Evolutionary conservation across 441 rosid species (phyloP).

Genomic region (Erysimum cheiri): DNA sequence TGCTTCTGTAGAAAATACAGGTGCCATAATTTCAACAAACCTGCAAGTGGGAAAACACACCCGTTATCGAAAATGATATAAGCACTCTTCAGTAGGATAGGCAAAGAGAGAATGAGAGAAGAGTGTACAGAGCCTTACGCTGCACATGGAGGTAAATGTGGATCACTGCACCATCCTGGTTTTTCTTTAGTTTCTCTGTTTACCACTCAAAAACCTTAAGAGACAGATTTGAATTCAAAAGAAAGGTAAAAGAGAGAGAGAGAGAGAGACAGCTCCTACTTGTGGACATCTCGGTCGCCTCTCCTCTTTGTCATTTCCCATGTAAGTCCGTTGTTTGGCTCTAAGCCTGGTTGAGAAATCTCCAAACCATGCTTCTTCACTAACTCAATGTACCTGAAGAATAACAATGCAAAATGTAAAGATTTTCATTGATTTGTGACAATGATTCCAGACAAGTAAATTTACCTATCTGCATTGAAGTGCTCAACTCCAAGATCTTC

Average conservation of each 20-base stretch:
- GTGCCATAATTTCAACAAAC: slow-evolving; percentile 98
- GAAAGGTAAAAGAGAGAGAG: slow-evolving; percentile 26
- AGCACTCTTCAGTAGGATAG: slow-evolving; percentile 10
- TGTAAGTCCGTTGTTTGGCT: slow-evolving; percentile 71
- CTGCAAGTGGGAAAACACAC: slow-evolving; percentile 52
- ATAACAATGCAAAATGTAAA: slow-evolving; percentile 29
- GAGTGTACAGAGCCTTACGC: slow-evolving; percentile 53
- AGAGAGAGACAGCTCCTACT: slow-evolving; percentile 50
- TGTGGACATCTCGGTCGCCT: slow-evolving; percentile 73
- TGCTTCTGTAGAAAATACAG: slow-evolving; percentile 87
- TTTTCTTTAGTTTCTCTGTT: slow-evolving; percentile 71
- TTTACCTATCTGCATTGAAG: slow-evolving; percentile 68
- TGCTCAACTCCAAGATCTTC: slow-evolving; percentile 80
- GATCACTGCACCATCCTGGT: slow-evolving; percentile 76
- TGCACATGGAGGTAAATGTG: slow-evolving; percentile 79
- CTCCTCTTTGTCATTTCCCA: slow-evolving; percentile 88
- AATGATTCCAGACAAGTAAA: slow-evolving; percentile 11
- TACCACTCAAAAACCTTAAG: slow-evolving; percentile 28
- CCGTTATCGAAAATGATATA: slow-evolving; percentile 2
- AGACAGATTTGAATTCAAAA: slow-evolving; percentile 9
- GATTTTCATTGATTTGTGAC: slow-evolving; percentile 19
- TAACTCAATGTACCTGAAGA: slow-evolving; percentile 62
- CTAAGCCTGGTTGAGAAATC: slow-evolving; percentile 80
- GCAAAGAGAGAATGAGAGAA: background rate
- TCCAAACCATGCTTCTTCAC: slow-evolving; percentile 76